These are phyloP conservation scores for Delphinella strobiligena DNA, from an alignment of 2,329 filamentous ascomycete genomes.

Conservation along the genomic window DNA sequence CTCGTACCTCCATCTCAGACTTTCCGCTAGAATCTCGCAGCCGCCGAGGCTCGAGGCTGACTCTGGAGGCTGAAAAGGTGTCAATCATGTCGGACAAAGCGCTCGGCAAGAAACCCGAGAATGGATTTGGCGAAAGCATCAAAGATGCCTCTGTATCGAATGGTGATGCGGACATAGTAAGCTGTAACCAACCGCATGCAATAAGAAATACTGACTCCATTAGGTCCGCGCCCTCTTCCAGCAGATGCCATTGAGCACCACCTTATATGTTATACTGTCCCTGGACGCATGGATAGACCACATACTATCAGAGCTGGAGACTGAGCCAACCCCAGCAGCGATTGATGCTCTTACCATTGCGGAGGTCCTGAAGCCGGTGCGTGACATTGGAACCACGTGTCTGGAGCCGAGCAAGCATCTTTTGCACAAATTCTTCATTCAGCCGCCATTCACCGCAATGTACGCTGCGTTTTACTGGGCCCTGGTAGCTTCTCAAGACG, in stretches of 20 bases:
- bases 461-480: conserved; percentile 75
- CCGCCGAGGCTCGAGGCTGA: conserved; percentile 8
- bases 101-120: conserved; percentile 81
- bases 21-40: conserved; percentile 21
- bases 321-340: conserved; percentile 4
- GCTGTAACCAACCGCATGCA: too few species aligned
- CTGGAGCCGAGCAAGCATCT: conserved; percentile 60
- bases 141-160: conserved; percentile 14
- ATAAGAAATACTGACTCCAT: neutral
- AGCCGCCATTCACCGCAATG: conserved; percentile 92
- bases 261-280: conserved; percentile 1
- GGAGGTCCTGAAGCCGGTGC: conserved; percentile 15
- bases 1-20: conserved; percentile 50
- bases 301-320: conserved; percentile 3
- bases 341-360: conserved; percentile 23
- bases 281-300: conserved; percentile 6
- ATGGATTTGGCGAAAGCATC: conserved; percentile 61
- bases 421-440: conserved; percentile 51
- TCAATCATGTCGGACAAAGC: conserved; percentile 82
- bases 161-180: conserved; percentile 5
- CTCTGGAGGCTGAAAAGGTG: conserved; percentile 56
- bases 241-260: conserved; percentile 6
- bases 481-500: conserved; percentile 81
- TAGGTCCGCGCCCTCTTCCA: conserved; percentile 4
- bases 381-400: conserved; percentile 38